A percentile compares a stretch with the other conserved stretches of the same genome.
Evolutionary conservation across 208 protist genomes (phyloP).

Genomic region (Acanthamoeba castellanii): DNA sequence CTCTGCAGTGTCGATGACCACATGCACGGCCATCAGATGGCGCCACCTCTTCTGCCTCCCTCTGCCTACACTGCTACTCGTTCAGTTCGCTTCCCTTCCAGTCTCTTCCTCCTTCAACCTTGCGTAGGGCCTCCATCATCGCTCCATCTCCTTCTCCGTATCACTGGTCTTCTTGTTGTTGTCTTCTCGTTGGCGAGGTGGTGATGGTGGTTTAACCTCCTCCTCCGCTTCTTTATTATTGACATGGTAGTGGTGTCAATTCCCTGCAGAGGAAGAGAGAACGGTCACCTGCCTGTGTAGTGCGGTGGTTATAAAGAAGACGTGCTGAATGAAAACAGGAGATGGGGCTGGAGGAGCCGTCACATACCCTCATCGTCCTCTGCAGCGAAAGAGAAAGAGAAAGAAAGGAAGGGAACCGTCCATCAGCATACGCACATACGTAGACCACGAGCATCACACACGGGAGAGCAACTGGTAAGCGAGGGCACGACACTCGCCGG

Average conservation of each 20-base stretch:
- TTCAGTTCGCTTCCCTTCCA: not conserved
- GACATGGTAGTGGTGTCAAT: slow-evolving; percentile 10
- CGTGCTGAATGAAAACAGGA: not conserved
- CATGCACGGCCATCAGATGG: too few relatives aligned
- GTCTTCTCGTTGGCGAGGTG: not conserved
- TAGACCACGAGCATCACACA: too few relatives aligned
- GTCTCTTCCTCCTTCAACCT: not conserved
- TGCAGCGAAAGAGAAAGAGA: not conserved
- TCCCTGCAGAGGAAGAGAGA: slow-evolving; percentile 67
- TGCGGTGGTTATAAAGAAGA: slow-evolving; percentile 63
- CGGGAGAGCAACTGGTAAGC: not conserved
- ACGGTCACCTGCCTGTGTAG: slow-evolving; percentile 61
- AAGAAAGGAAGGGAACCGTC: not conserved
- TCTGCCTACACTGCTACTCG: not conserved
- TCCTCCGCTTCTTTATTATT: slow-evolving; percentile 50
- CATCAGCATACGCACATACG: not conserved
- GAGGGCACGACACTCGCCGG: not conserved
- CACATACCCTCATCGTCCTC: slow-evolving; percentile 65
- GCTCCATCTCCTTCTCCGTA: too few relatives aligned
- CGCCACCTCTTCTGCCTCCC: too few relatives aligned
- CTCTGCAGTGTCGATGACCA: too few relatives aligned
- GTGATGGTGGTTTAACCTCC: slow-evolving; percentile 10
- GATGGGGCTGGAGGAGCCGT: not conserved
- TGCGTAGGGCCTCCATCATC: not conserved
- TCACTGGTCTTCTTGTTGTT: too few relatives aligned